Evolutionary conservation across 2,329 filamentous ascomycete species (phyloP), one percentile per base, ranked within the genome.

Genomic region (Ceratocystis smalleyi): DNA sequence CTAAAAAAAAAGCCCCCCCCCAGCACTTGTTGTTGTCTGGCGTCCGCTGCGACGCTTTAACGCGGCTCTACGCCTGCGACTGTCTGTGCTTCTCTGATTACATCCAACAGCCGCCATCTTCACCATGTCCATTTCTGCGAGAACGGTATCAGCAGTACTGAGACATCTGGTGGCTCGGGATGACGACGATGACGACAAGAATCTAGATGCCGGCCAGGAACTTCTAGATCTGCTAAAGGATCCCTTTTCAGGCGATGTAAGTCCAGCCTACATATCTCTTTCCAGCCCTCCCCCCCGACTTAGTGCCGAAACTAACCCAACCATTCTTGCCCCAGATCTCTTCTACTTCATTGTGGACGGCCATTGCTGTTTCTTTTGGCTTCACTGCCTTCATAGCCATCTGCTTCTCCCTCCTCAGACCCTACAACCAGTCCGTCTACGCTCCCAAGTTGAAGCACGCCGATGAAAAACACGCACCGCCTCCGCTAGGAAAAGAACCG

Each of bases 371-470:
- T 24, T 95, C 92, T 2, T 72, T 96, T 55, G 87, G 83, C 64
- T 78, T 94, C 71, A 89, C 90, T 7, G 71, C 81, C 68, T 78
- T 85, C 69, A 85, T 96, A 69, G 85, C 89, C 67, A 73, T 95
- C 66, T 76, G 85, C 68, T 99, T 97, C 79, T 96, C 90, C 68
- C 78, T 96, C 70, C 79, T 97, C 64, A 88, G 94, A 67, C 94
- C 94, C 4, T 91, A 91, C 74, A 92, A 97, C 74, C 87, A 86
- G 64, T 83, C 92, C 69, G 89, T 99, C 59, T 99, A 99, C 75
- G 91, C 94, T 2, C 94, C 94, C 49, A 92, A 95, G 73, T 79
- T 95, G 60, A 95, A 95, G 73, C 87, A 96, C 78, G 88, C 90
- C 72, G 92, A 97, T 73, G 85, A 90, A 69, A 90, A 87, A 74